Evolutionary conservation across 2,329 filamentous ascomycete genomes (phyloP), one percentile per base, ranked within the genome.

Genomic region (Thelonectria rubi): DNA sequence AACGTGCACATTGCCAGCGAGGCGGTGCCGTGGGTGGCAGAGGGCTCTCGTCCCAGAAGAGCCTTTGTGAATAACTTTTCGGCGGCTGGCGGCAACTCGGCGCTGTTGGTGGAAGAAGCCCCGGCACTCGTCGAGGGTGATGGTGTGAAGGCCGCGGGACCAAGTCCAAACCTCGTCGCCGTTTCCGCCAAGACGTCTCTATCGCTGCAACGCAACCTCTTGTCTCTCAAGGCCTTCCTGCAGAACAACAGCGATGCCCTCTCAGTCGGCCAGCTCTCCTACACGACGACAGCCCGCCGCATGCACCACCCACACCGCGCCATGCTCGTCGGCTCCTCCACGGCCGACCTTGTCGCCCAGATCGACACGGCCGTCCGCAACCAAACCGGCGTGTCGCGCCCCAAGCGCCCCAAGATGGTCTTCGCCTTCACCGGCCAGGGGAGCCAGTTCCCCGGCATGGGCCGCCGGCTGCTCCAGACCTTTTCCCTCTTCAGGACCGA

Each of bases 1-100:
- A 77, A 79, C 39, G 70, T 81, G 2, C 80, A 83, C 66, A 87
- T 89, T 68, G 82, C 83, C 65, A 79, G 86, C 67, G 71, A 79
- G 61, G 83, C 81, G 3, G 80, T 81, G 0, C 81, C 83, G 69
- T 69, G 71, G 65, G 47, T 34, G 5, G 11, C 34, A 9, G 37
- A 37, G 40, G 20, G 20, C 7, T 47, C 30, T 32, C 81, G 79
- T 70, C 79, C 78, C 0, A 78, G 81, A 39, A 76, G 80, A 8
- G 75, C 83, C 12, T 84, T 85, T 65, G 75, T 90, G 64, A 91
- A 91, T 77, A 90, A 90, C 77, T 91, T 90, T 72, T 85, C 84
- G 65, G 89, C 89, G 6, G 88, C 88, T 56, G 89, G 89, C 67
- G 89, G 89, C 20, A 92, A 92, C 75, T 90, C 88, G 3, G 86